A percentile compares a stretch with the other conserved stretches of the same genome.
Conservation (phyloP, 495 filamentous ascomycete species). For the Letharia lupina region DNA sequence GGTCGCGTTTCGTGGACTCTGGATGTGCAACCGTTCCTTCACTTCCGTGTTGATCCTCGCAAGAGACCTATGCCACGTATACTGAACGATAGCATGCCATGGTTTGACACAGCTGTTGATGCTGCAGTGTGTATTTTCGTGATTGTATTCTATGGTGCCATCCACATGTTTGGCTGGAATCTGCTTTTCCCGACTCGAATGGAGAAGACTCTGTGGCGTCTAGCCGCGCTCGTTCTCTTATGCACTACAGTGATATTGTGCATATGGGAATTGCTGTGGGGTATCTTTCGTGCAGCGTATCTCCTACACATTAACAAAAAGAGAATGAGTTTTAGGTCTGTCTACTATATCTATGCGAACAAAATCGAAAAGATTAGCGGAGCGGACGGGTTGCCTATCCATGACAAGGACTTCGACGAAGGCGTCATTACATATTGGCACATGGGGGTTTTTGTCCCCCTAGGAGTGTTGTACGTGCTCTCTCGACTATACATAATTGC, state of each 20-base stretch:
- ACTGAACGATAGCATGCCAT: constrained; percentile 18
- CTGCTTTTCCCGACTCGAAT: constrained; percentile 32
- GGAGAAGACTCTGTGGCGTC: constrained; percentile 30
- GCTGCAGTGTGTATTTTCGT: constrained; percentile 4
- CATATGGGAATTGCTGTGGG: background rate
- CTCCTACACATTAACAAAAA: background rate
- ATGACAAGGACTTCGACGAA: background rate
- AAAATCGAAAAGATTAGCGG: constrained; percentile 4
- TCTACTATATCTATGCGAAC: background rate
- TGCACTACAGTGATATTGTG: background rate
- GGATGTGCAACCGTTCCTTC: constrained; percentile 67
- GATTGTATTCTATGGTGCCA: constrained; percentile 23
- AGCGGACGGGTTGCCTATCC: background rate
- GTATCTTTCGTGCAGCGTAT: background rate
- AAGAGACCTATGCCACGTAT: constrained; percentile 19
- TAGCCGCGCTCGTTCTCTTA: background rate
- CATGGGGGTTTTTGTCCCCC: background rate
- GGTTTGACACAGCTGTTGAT: constrained; percentile 7
- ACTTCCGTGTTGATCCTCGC: constrained; percentile 26
- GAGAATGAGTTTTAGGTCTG: background rate
- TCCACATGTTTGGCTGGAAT: constrained; percentile 34
- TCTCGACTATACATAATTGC: constrained; percentile 2
- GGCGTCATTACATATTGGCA: background rate
- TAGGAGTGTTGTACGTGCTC: background rate
- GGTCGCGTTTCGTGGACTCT: constrained; percentile 44